Evolutionary conservation across 306 rosid species (phyloP), one percentile per base, ranked within the genome.

Genomic region (Prunus persica): DNA sequence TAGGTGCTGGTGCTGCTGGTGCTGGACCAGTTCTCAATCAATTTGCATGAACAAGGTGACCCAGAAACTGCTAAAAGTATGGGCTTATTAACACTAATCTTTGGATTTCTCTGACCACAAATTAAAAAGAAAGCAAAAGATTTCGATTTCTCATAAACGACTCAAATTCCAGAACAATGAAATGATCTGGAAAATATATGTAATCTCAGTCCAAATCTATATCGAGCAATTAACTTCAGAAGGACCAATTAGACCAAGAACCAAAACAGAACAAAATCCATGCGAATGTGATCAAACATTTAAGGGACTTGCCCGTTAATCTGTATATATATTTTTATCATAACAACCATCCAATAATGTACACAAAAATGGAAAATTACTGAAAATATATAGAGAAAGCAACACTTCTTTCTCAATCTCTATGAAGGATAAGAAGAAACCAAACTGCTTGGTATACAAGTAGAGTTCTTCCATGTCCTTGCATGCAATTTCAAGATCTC

Each of bases 401-500:
- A 16, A 19, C 14, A 65, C 38, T n/a, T 65, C 16, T 28, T 27
- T 45, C 1, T 5, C 8, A 2, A 61, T 2, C 27, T 20, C 77
- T 65, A 71, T 78, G 73, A 34, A 45, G 90, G 91, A 57, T 63
- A 90, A 0, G 87, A 82, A 65, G 91, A 85, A 75, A 75, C 75
- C 77, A 89, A 82, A 73, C 56, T 77, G 10, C 3, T 30, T 0
- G 97, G 96, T 60, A 90, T 50, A 50, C 98, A 93, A 27, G 88
- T 28, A 10, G 97, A 87, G 74, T 77, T 84, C 78, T 58, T 86
- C 96, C 96, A 94, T 10, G 69, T 67, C 34, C 82, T 81, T 22
- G 87, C 87, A 73, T 91, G 96, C 76, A 91, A 5, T 54, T 81
- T 91, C 67, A 94, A 87, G 19, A 94, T 83, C 86, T 90, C 96